Evolutionary conservation across 768 basidiomycete species (phyloP), one percentile per base, ranked within the genome.

Genomic region (Phlegmacium glaucopus): DNA sequence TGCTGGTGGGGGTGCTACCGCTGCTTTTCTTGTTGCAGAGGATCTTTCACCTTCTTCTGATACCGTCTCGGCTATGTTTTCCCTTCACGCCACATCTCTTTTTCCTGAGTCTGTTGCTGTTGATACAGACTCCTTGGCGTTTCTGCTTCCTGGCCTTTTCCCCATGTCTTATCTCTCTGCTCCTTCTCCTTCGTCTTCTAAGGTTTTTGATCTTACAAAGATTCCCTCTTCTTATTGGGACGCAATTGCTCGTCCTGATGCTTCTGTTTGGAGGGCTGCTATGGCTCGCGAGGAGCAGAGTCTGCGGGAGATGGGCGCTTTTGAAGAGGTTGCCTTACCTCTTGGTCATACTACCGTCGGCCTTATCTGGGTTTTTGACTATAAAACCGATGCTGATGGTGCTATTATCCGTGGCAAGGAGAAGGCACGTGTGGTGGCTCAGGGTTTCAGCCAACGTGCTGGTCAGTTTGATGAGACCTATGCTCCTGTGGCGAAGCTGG

Each of bases 341-440:
- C 13, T 34, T 17, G 65, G 55, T 17, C 49, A 22, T n/a, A n/a
- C n/a, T n/a, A 50, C 64, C 0, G 63, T 76, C 12, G 60, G 59
- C 0, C 51, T 59, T 9, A 45, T 49, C 6, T 73, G 72, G 72
- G 68, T 69, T 1, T 72, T 61, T 48, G 57, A 53, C 1, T 53
- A 62, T 41, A 80, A 80, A 56, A 53, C 49, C 26, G 58, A 76
- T 50, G 45, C 60, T 1, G 49, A 68, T 29, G 74, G 72, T 6
- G 51, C 53, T 0, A 63, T 74, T 13, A 51, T 54, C 1, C 32
- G 27, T 29, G 63, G 63, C 0, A 60, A 50, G 29, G 57, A 60
- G 32, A 70, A 64, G 46, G 66, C 63, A 6, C 53, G 61, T 0
- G 17, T 67, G 0, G 64, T 64, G 6, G 59, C 58, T 0, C 48